Base-by-base conservation (phyloP, 2,329 filamentous ascomycete genomes). In the Aspergillus pseudonomiae region DNA sequence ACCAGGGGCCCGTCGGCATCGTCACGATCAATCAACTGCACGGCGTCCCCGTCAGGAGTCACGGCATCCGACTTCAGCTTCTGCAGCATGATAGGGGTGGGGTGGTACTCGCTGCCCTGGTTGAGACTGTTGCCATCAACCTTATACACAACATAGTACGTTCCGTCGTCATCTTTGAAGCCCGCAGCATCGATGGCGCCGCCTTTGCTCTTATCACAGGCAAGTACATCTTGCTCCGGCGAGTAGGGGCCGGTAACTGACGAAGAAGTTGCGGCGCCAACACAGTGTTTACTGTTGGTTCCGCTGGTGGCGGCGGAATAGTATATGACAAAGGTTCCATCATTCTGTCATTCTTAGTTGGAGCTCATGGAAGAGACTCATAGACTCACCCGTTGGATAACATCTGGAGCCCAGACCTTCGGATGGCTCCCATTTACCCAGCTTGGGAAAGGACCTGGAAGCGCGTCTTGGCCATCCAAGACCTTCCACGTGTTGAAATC, bases 171-270 rank as follows among this genome's bases (percentile, higher is more conserved):
- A 5, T 76, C 61, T 26, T 52, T 69, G 71, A 86, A 88, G 5
- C 84, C 85, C 1, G 84, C 78, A 1, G 86, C 79, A 71, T 89
- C 87, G 65, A 89, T 89, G 39, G 85, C 83, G 56, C 86, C 86
- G 30, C 86, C 86, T 60, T 80, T 69, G 6, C 74, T 73, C 10
- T 81, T 68, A 6, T 83, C 81, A 65, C 86, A 89, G 34, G 81
- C 81, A 34, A 87, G 75, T 1, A 82, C 79, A 32, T 76, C 68
- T 5, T 76, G 68, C n/a, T 77, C 68, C 3, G 84, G 78, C 3
- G 65, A 71, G 67, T 85, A 88, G 0, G 85, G 85, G 0, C 86
- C 85, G 2, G 75, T 69, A 34, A 84, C 74, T 19, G 71, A 74
- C 16, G 75, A 65, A 0, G 84, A 79, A 4, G 80, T 81, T 1